Evolutionary conservation across 23 red algal genomes (phyloP), one percentile per base, ranked within the genome.

Genomic region (Porphyridium purpureum): DNA sequence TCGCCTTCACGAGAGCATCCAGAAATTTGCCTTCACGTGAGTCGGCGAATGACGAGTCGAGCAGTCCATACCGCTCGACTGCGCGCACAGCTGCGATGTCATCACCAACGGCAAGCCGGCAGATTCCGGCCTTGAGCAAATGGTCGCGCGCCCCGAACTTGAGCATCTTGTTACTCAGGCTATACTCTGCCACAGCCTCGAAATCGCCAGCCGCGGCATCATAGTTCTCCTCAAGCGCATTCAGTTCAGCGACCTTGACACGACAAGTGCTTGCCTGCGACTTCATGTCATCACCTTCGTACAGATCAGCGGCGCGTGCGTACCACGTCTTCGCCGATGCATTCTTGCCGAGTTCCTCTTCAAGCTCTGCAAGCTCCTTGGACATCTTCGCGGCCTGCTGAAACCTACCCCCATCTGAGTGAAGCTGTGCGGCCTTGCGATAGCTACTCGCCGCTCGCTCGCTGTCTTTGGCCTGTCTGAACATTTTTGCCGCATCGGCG

Each of bases 281-380:
- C 33, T 83, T 83, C 0, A 78, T 78, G 53, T 84, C 88, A 27
- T 95, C 88, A 35, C 80, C 75, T 3, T 75, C 68, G 47, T 95
- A 95, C 38, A 85, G 64, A 24, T 95, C 88, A 22, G 80, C 88
- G 0, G 88, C 77, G 24, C 64, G 63, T 6, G 36, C 52, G 29
- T 95, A 95, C 1, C 67, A 57, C 24, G 64, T 72, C 8, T 69
- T 33, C 9, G 84, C 66, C 8, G 35, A 57, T 8, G 30, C 47
- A 9, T 29, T 62, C 4, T 85, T 33, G 19, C 52, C 62, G 47
- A 64, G 50, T 2, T 33, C 46, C 53, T 95, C 88, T 31, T 64
- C 49, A 19, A 95, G 71, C 69, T 95, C 88, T 9, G 88, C 88
- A 27, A 83, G 47, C 48, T 95, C 88, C 71, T 85, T 80, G 55